Evolutionary conservation across 2,329 filamentous ascomycete species (phyloP).

Genomic region (Alternaria ventricosa): DNA sequence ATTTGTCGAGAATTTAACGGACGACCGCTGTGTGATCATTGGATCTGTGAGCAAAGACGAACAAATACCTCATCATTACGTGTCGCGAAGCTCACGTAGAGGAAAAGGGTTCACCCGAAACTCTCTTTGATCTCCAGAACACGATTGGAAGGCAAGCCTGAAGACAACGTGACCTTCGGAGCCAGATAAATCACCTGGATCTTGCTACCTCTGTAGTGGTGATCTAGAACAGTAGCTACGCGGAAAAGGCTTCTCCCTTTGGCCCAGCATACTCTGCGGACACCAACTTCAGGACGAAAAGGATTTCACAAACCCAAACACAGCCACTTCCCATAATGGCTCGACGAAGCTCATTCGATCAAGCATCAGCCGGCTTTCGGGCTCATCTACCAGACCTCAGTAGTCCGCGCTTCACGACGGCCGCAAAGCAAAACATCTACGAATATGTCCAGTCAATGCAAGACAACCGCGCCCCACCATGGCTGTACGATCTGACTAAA

Average conservation of each 20-base stretch:
- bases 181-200: constrained; percentile 8
- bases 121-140: neutral
- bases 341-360: constrained; percentile 31
- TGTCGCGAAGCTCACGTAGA: neutral
- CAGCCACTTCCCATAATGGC: constrained; percentile 13
- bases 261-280: neutral
- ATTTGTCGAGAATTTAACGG: neutral
- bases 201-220: neutral
- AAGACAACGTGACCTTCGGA: constrained; percentile 5
- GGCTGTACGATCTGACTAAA: constrained; percentile 59
- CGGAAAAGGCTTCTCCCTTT: neutral
- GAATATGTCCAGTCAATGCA: constrained; percentile 69
- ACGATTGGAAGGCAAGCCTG: neutral
- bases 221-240: neutral
- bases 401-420: constrained; percentile 66
- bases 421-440: constrained; percentile 67
- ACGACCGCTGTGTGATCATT: neutral
- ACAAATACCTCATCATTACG: neutral
- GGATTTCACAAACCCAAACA: neutral
- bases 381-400: constrained; percentile 68
- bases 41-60: neutral
- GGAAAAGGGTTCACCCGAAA: constrained; percentile 22
- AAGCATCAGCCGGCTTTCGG: constrained; percentile 55
- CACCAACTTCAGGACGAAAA: neutral
- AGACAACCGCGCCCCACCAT: constrained; percentile 65